Percentiles rank a stretch among this genome's conserved stretches.
Conservation (phyloP, 2,329 filamentous ascomycete genomes). For the Diaporthe caulivora region DNA sequence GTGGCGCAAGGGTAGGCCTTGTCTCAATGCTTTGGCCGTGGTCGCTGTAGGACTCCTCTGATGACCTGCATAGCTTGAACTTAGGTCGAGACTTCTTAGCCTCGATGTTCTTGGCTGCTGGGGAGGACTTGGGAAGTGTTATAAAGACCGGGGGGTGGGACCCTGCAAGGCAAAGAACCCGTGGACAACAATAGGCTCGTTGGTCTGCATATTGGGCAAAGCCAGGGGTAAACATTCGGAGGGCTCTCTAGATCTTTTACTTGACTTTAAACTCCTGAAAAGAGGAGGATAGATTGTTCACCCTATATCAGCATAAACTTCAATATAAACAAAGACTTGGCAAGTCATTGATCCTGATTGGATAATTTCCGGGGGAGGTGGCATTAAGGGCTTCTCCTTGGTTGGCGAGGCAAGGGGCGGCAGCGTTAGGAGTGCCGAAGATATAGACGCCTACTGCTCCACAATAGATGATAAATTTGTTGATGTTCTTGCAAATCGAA, state of each 20-base stretch:
- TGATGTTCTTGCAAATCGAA: constrained; percentile 92
- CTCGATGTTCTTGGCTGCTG: constrained; percentile 75
- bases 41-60: constrained; percentile 79
- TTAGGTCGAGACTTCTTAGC: constrained; percentile 70
- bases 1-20: constrained; percentile 46
- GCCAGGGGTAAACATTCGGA: constrained; percentile 54
- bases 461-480: constrained; percentile 96
- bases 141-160: constrained; percentile 59
- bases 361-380: constrained; percentile 49
- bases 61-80: constrained; percentile 83
- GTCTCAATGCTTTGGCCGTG: constrained; percentile 59
- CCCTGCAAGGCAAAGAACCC: constrained; percentile 86
- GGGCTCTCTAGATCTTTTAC: constrained; percentile 73
- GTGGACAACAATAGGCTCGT: constrained; percentile 77
- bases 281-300: no score
- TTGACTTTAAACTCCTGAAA: no score
- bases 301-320: no score
- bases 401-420: constrained; percentile 53
- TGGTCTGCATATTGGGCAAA: constrained; percentile 64
- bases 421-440: constrained; percentile 63
- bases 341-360: constrained; percentile 57
- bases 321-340: no score
- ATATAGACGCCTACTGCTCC: constrained; percentile 81
- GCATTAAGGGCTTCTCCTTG: constrained; percentile 54
- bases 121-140: constrained; percentile 64